Conservation (phyloP, 192 early-diverging fungal genomes). For the Chytriomyces sp. region DNA sequence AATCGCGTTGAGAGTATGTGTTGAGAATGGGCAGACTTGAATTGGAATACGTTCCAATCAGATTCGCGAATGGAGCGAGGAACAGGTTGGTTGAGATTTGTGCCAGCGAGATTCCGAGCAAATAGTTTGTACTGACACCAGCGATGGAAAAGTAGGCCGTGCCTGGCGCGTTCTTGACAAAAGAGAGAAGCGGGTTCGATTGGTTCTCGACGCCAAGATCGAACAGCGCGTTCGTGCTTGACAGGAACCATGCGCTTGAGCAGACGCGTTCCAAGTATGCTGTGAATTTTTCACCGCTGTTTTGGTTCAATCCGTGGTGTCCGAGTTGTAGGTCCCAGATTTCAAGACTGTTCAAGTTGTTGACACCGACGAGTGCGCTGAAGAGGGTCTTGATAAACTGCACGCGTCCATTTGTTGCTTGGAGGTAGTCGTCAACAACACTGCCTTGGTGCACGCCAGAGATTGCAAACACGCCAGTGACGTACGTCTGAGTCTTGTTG, state of each 20-base stretch:
- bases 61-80: constrained; percentile 22
- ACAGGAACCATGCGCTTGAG: constrained; percentile 19
- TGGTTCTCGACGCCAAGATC: constrained; percentile 9
- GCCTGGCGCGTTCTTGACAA: constrained; percentile 31
- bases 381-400: constrained; percentile 22
- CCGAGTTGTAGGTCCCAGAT: constrained; percentile 36
- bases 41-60: constrained; percentile 35
- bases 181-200: constrained; percentile 26
- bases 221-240: constrained; percentile 36
- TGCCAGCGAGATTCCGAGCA: not conserved
- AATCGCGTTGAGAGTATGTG: not conserved
- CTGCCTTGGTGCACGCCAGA: constrained; percentile 30
- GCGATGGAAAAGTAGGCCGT: constrained; percentile 35
- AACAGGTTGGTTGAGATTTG: constrained; percentile 21
- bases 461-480: constrained; percentile 17
- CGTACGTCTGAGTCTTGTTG: constrained; percentile 29
- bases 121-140: constrained; percentile 14
- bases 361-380: constrained; percentile 22
- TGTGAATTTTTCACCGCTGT: constrained; percentile 12
- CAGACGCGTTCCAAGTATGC: constrained; percentile 22
- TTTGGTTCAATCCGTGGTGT: constrained; percentile 36
- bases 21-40: not conserved
- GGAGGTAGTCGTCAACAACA: constrained; percentile 22
- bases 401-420: not conserved
- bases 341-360: constrained; percentile 9